Conservation (phyloP, 78 protist genomes). For the Pirum gemmata region DNA sequence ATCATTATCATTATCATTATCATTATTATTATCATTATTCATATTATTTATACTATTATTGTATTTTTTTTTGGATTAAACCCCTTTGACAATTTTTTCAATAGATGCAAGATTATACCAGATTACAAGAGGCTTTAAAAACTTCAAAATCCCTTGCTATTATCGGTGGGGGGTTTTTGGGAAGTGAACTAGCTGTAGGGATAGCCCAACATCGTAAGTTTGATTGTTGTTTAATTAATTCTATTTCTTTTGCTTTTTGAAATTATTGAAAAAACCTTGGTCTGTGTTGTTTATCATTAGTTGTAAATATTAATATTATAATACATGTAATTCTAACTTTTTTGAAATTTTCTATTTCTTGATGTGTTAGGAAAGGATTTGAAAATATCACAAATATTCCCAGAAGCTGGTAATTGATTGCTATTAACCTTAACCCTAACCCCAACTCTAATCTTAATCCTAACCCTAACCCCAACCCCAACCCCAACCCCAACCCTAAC, state of each 20-base stretch:
- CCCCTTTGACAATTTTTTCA: no score
- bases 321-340: no score
- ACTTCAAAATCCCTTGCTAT: slow-evolving; percentile 48
- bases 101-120: slow-evolving; percentile 59
- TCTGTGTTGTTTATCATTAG: background rate
- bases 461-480: no score
- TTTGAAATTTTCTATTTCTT: no score
- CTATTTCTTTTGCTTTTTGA: background rate
- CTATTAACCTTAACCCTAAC: no score
- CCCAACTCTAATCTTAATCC: no score
- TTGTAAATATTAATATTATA: no score
- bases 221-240: background rate
- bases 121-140: slow-evolving; percentile 38
- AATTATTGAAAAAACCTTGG: background rate
- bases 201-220: slow-evolving; percentile 41
- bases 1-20: no score
- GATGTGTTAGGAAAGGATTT: background rate
- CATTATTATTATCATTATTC: no score
- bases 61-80: no score
- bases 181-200: slow-evolving; percentile 68
- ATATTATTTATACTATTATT: no score
- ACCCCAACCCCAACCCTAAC: no score
- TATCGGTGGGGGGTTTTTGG: slow-evolving; percentile 79
- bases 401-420: slow-evolving; percentile 59
- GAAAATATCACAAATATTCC: slow-evolving; percentile 59